Percentiles rank a stretch among this genome's conserved stretches.
phyloP scores from a whole-genome alignment of 2,329 filamentous ascomycete species.

The Trichoderma koningiopsis region DNA sequence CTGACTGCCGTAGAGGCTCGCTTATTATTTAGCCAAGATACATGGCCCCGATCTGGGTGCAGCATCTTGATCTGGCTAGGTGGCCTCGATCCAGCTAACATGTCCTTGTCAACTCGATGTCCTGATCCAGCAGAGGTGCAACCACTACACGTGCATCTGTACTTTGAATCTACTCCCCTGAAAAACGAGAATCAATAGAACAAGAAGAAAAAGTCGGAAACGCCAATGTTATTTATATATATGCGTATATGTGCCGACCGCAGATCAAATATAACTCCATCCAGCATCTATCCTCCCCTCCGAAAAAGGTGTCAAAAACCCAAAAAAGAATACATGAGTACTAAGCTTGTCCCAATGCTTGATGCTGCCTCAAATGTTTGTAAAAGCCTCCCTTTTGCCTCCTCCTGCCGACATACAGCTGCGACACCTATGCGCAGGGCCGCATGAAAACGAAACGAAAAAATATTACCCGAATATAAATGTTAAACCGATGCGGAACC shows the following conservation, averaged over 20 bases:
- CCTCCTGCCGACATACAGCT: slow-evolving; percentile 2
- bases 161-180: neutral
- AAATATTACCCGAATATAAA: slow-evolving; percentile 7
- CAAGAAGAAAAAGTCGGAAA: neutral
- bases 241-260: neutral
- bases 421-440: slow-evolving; percentile 8
- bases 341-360: slow-evolving; percentile 20
- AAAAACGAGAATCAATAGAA: neutral
- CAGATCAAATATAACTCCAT: slow-evolving; percentile 1
- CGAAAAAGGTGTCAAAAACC: neutral
- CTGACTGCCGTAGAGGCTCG: neutral
- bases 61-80: neutral
- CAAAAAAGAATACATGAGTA: slow-evolving; percentile 22
- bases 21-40: neutral
- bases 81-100: neutral
- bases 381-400: neutral
- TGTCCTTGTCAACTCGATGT: neutral
- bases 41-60: neutral
- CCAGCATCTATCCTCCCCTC: slow-evolving; percentile 13
- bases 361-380: slow-evolving; percentile 16
- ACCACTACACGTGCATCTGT: too few species aligned
- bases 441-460: neutral
- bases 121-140: neutral
- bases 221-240: neutral
- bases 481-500: slow-evolving; percentile 12